A percentile compares a stretch with the other conserved stretches of the same genome.
Conservation (phyloP, 352 stramenopile genomes). For the Hyaloperonospora arabidopsidis region DNA sequence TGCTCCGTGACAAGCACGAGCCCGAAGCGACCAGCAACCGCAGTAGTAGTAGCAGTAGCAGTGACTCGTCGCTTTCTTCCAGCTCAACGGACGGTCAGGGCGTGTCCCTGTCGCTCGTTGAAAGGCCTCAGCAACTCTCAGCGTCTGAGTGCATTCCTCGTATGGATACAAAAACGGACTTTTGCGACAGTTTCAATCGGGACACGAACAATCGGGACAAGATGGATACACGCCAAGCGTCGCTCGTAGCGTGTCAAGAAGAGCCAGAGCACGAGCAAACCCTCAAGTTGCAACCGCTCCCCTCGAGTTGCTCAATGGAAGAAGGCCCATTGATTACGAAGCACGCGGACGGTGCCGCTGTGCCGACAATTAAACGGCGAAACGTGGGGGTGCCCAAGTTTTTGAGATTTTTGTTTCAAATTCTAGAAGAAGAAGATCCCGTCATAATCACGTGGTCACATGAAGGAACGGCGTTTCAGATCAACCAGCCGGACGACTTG, state of each 20-base stretch:
- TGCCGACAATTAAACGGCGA: slow-evolving; percentile 37
- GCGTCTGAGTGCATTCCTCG: slow-evolving; percentile 4
- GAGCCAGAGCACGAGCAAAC: slow-evolving; percentile 26
- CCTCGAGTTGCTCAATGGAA: too few relatives aligned
- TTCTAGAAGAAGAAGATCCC: slow-evolving; percentile 53
- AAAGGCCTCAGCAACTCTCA: slow-evolving; percentile 2
- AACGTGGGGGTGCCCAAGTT: slow-evolving; percentile 70
- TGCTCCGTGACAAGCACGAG: slow-evolving; percentile 19
- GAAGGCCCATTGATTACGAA: neutral
- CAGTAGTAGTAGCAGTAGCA: neutral
- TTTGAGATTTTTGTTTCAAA: slow-evolving; percentile 59
- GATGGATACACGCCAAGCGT: slow-evolving; percentile 20
- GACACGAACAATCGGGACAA: neutral
- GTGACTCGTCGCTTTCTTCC: neutral
- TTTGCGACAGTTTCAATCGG: slow-evolving; percentile 1
- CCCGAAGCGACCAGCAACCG: neutral
- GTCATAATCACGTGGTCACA: slow-evolving; percentile 59
- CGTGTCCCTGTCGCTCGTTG: slow-evolving; percentile 1
- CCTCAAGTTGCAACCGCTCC: neutral
- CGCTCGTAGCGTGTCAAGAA: slow-evolving; percentile 12
- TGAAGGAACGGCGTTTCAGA: slow-evolving; percentile 63
- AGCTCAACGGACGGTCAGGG: slow-evolving; percentile 1
- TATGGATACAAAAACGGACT: slow-evolving; percentile 15
- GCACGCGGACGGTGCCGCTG: slow-evolving; percentile 8
- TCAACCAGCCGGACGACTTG: slow-evolving; percentile 52